Evolutionary conservation across 345 rosid genomes (phyloP).

Genomic region (Citrus hindsii): DNA sequence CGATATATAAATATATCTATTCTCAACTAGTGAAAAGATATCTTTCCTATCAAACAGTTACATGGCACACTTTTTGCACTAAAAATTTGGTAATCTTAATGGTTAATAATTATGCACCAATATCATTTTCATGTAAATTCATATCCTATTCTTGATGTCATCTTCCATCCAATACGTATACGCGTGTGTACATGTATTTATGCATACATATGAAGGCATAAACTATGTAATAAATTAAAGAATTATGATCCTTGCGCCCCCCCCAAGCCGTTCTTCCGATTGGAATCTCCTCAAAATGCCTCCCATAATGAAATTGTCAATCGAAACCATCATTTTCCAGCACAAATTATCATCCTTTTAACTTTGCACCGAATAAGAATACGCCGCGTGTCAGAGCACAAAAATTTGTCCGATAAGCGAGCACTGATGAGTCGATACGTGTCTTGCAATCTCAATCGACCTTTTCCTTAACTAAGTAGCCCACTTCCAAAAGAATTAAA

Average conservation of each 20-base stretch:
- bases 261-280: neutral
- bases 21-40: too few species aligned
- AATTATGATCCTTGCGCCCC: too few species aligned
- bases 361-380: slow-evolving; percentile 29
- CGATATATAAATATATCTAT: too few species aligned
- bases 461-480: neutral
- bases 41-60: neutral
- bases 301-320: slow-evolving; percentile 15
- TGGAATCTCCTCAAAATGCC: slow-evolving; percentile 26
- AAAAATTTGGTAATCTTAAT: neutral
- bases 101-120: neutral
- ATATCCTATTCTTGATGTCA: neutral
- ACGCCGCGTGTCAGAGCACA: slow-evolving; percentile 22
- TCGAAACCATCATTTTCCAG: slow-evolving; percentile 22
- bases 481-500: neutral
- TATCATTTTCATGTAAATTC: neutral
- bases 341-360: neutral
- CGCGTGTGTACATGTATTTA: neutral
- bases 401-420: slow-evolving; percentile 5
- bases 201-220: neutral
- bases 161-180: neutral
- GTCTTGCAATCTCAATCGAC: neutral
- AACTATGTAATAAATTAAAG: too few species aligned
- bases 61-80: neutral
- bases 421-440: neutral